Evolutionary conservation across 2,329 filamentous ascomycete species (phyloP).

Genomic region (Fonsecaea pedrosoi): DNA sequence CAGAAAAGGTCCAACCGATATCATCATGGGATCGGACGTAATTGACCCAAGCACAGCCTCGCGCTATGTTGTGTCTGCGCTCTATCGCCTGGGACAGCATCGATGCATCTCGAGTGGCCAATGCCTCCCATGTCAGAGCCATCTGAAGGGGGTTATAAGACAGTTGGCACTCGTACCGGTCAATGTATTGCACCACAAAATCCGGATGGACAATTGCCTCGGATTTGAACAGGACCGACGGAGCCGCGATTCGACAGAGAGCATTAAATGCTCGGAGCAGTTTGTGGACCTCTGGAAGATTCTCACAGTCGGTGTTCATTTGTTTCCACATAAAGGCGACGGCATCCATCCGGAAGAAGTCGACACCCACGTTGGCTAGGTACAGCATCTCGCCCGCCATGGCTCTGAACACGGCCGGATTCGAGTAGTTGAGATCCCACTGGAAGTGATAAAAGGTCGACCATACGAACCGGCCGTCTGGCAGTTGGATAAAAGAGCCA

Average conservation of each 20-base stretch:
- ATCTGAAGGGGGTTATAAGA: slow-evolving; percentile 40
- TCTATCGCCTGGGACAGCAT: slow-evolving; percentile 40
- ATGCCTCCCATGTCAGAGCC: slow-evolving; percentile 39
- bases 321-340: slow-evolving; percentile 41
- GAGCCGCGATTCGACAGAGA: slow-evolving; percentile 37
- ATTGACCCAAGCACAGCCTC: slow-evolving; percentile 40
- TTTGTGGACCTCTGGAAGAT: slow-evolving; percentile 39
- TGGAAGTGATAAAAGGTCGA: slow-evolving; percentile 40
- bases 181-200: slow-evolving; percentile 39
- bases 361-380: slow-evolving; percentile 38
- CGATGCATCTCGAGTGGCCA: slow-evolving; percentile 36
- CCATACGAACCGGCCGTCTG: slow-evolving; percentile 39
- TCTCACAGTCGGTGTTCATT: slow-evolving; percentile 40
- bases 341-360: slow-evolving; percentile 40
- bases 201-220: slow-evolving; percentile 40
- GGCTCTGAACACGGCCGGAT: slow-evolving; percentile 37
- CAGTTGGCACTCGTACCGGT: slow-evolving; percentile 38
- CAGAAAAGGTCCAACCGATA: slow-evolving; percentile 39
- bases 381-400: slow-evolving; percentile 40
- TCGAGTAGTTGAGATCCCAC: slow-evolving; percentile 40
- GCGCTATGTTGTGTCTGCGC: slow-evolving; percentile 37
- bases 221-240: slow-evolving; percentile 39
- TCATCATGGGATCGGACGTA: slow-evolving; percentile 39
- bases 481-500: slow-evolving; percentile 39
- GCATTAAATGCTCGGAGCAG: slow-evolving; percentile 39